phyloP scores from a whole-genome alignment of 768 basidiomycete genomes.

The Auricularia auricula-judae region DNA sequence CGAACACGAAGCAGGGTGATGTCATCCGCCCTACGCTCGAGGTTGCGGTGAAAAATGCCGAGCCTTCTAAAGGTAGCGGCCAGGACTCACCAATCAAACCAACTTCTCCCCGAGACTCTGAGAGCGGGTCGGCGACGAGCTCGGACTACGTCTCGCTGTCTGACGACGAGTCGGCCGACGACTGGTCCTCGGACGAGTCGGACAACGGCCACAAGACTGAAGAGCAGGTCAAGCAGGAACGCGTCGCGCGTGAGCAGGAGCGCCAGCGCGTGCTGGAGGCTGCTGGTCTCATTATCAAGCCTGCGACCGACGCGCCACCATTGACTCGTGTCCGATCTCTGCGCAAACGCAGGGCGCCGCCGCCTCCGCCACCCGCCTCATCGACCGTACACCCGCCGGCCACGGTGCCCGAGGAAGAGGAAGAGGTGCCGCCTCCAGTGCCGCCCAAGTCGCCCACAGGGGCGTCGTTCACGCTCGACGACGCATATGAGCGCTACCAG shows the following conservation, averaged over 20 bases:
- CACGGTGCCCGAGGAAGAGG: slow-evolving; percentile 9
- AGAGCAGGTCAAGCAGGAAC: slow-evolving; percentile 39
- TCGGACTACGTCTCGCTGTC: slow-evolving; percentile 20
- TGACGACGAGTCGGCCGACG: slow-evolving; percentile 26
- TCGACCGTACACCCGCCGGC: slow-evolving; percentile 5
- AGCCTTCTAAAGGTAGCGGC: not conserved
- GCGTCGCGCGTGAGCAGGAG: slow-evolving; percentile 57
- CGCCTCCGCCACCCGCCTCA: slow-evolving; percentile 11
- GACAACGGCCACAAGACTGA: slow-evolving; percentile 23
- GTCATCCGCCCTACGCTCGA: not conserved
- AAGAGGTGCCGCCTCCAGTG: slow-evolving; percentile 15
- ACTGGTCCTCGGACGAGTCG: slow-evolving; percentile 21
- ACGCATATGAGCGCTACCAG: slow-evolving; percentile 86
- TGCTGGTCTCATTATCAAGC: slow-evolving; percentile 72
- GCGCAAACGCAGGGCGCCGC: slow-evolving; percentile 22
- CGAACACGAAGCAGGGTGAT: not conserved
- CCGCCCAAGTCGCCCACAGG: slow-evolving; percentile 12
- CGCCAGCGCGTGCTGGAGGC: slow-evolving; percentile 77
- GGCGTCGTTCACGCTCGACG: slow-evolving; percentile 34
- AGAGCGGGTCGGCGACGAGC: not conserved
- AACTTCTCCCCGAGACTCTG: not conserved
- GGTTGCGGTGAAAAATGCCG: not conserved
- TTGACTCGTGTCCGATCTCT: slow-evolving; percentile 22
- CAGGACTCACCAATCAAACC: not conserved
- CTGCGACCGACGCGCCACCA: slow-evolving; percentile 42